These are phyloP conservation scores for Fraxinus xanthoxyloides DNA, from an alignment of 305 asterid genomes.

Conservation along the genomic window DNA sequence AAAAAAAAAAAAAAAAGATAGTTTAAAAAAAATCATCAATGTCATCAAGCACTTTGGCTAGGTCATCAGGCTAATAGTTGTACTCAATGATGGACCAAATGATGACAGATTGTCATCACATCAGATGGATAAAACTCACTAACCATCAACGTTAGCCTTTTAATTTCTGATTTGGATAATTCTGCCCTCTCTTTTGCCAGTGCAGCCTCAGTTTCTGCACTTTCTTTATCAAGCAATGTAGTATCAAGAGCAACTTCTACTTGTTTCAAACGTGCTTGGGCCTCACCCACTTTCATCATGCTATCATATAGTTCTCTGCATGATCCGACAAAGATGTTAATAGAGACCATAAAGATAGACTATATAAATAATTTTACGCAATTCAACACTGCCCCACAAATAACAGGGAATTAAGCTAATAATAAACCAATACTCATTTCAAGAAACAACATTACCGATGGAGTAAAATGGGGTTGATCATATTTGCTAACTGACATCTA, in stretches of 20 bases:
- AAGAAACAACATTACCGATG: background rate
- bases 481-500: conserved; percentile 12
- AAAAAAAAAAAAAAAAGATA: background rate
- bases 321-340: conserved; percentile 26
- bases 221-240: conserved; percentile 65
- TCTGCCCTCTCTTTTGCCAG: conserved; percentile 65
- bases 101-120: conserved; percentile 12
- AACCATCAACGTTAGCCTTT: conserved; percentile 75
- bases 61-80: background rate
- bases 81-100: conserved; percentile 3
- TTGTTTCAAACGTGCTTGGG: conserved; percentile 60
- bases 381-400: conserved; percentile 21
- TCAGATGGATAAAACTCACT: conserved; percentile 22
- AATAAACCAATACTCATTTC: conserved; percentile 1
- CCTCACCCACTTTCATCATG: conserved; percentile 72
- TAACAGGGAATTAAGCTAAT: background rate
- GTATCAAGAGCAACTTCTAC: conserved; percentile 68
- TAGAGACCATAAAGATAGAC: conserved; percentile 15
- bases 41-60: conserved; percentile 7
- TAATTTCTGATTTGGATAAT: conserved; percentile 59
- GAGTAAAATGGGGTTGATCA: background rate
- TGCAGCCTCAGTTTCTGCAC: conserved; percentile 66
- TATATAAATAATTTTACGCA: conserved; percentile 19
- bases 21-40: background rate
- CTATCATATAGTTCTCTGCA: conserved; percentile 73